Percentiles rank a stretch among this genome's conserved stretches.
Conservation (phyloP, 2,329 filamentous ascomycete species). For the Stromatinia cepivora region DNA sequence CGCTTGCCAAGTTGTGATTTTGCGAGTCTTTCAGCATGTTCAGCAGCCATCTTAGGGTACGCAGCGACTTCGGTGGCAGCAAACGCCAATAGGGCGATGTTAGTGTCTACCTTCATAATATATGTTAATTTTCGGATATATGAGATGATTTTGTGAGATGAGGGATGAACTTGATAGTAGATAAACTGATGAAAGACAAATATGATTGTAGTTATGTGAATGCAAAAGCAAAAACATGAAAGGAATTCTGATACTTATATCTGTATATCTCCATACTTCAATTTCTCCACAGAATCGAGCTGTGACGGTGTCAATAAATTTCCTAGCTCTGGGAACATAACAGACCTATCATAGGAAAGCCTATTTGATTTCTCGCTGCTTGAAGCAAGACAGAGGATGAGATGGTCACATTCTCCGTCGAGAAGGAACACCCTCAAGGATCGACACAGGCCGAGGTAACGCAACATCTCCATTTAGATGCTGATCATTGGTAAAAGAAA, state of each 20-base stretch:
- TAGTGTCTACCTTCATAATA: neutral
- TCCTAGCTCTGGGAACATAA: neutral
- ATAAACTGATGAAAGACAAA: neutral
- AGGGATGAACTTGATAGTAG: neutral
- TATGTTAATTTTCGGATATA: neutral
- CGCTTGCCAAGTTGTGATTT: conserved; percentile 10
- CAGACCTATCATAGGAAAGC: neutral
- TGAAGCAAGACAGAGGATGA: neutral
- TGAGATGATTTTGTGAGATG: neutral
- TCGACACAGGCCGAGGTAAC: neutral
- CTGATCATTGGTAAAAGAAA: neutral
- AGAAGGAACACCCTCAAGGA: neutral
- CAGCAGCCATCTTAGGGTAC: neutral
- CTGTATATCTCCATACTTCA: neutral
- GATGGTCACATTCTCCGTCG: neutral
- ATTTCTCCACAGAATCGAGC: neutral
- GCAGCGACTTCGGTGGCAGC: conserved; percentile 4
- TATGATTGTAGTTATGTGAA: neutral
- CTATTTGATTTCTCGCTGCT: neutral
- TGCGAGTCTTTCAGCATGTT: conserved; percentile 7
- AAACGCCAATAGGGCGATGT: neutral
- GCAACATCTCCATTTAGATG: neutral
- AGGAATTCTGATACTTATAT: neutral
- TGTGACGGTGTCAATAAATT: neutral
- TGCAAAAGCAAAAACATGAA: neutral